Evolutionary conservation across 2,329 filamentous ascomycete species (phyloP).

Genomic region (Chalaropsis ovoidea): DNA sequence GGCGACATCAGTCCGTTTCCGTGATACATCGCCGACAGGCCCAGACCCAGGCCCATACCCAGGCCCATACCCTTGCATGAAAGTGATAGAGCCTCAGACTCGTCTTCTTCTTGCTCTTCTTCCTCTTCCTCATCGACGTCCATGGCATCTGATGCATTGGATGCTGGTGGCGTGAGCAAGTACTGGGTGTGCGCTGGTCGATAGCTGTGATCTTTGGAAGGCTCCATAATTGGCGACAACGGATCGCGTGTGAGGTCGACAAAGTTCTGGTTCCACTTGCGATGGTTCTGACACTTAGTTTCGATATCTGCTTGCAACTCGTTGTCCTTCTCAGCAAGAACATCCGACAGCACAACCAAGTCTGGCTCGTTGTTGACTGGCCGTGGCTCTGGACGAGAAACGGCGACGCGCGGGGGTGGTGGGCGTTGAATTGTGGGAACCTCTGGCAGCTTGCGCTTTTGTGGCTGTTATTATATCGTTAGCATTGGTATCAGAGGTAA

Average conservation of each 20-base stretch:
- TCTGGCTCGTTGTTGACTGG: conserved; percentile 55
- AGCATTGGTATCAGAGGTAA: conserved; percentile 30
- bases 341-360: conserved; percentile 63
- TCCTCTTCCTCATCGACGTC: conserved; percentile 42
- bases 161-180: conserved; percentile 54
- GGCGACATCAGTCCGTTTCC: conserved; percentile 29
- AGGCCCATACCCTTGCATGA: background rate
- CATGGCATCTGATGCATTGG: conserved; percentile 46
- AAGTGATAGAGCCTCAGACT: background rate
- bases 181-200: conserved; percentile 63
- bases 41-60: background rate
- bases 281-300: conserved; percentile 75
- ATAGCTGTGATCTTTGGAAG: conserved; percentile 54
- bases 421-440: conserved; percentile 51
- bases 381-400: conserved; percentile 27
- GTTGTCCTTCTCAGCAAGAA: conserved; percentile 70
- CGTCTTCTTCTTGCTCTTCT: conserved; percentile 32
- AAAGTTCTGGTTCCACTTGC: conserved; percentile 82
- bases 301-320: conserved; percentile 74
- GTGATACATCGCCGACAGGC: background rate
- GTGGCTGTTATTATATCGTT: conserved; percentile 44
- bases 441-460: conserved; percentile 56
- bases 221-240: conserved; percentile 62
- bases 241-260: conserved; percentile 80
- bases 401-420: conserved; percentile 56